Conservation (phyloP, 2,329 filamentous ascomycete genomes). For the Penicillium griseofulvum region DNA sequence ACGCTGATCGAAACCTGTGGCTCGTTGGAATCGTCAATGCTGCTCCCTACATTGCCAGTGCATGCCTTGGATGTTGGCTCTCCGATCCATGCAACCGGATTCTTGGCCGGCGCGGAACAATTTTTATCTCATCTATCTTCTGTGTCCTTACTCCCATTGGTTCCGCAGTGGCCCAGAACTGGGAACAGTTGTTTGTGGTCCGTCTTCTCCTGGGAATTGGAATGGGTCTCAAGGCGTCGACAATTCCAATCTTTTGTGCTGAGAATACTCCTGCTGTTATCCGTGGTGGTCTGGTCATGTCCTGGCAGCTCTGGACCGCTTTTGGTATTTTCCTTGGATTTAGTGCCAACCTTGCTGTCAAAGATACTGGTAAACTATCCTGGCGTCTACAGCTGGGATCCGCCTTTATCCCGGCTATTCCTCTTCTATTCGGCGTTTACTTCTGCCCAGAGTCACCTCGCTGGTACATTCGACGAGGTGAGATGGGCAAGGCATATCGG, state of each 20-base stretch:
- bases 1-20: constrained; percentile 49
- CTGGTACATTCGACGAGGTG: constrained; percentile 66
- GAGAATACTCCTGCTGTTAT: constrained; percentile 57
- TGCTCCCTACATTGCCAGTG: constrained; percentile 54
- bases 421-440: constrained; percentile 57
- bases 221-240: constrained; percentile 62
- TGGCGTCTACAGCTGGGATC: constrained; percentile 66
- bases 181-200: constrained; percentile 57
- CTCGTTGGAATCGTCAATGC: constrained; percentile 66
- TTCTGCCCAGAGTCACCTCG: constrained; percentile 65
- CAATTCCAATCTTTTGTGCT: constrained; percentile 54
- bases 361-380: constrained; percentile 55
- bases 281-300: constrained; percentile 57
- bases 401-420: constrained; percentile 64
- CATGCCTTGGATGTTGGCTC: constrained; percentile 61
- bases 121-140: constrained; percentile 63
- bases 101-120: constrained; percentile 61
- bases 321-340: constrained; percentile 67
- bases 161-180: constrained; percentile 60
- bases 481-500: constrained; percentile 59
- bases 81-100: constrained; percentile 62
- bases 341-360: constrained; percentile 63
- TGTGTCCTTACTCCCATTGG: constrained; percentile 67
- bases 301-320: constrained; percentile 54
- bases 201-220: constrained; percentile 60